phyloP scores from a whole-genome alignment of 2,329 filamentous ascomycete genomes.

The Fusarium sp. region DNA sequence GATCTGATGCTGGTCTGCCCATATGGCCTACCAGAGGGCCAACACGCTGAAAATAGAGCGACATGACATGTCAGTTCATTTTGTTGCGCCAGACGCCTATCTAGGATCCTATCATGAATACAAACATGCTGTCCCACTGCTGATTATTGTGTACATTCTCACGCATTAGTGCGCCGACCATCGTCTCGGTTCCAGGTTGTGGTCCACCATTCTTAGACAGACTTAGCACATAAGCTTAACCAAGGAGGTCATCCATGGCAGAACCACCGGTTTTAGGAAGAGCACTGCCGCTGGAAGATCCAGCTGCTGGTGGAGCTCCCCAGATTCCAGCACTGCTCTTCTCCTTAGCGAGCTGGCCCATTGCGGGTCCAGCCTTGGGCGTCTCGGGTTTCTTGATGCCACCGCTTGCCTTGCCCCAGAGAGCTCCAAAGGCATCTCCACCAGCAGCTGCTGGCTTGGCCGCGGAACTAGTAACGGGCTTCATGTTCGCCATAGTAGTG shows the following conservation, averaged over 20 bases:
- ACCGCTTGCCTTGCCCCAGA: constrained; percentile 82
- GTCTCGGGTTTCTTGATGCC: constrained; percentile 80
- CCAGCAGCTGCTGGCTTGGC: constrained; percentile 69
- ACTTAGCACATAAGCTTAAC: constrained; percentile 48
- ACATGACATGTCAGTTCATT: constrained; percentile 53
- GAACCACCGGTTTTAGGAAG: constrained; percentile 54
- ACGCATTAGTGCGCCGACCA: constrained; percentile 13
- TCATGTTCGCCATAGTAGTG: constrained; percentile 60
- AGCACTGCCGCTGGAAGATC: constrained; percentile 47
- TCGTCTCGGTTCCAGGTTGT: constrained; percentile 36
- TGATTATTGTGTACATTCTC: constrained; percentile 45
- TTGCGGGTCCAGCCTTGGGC: constrained; percentile 75
- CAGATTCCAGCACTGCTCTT: constrained; percentile 96
- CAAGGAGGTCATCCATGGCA: constrained; percentile 64
- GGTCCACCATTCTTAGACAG: constrained; percentile 22
- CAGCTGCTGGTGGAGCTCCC: constrained; percentile 74
- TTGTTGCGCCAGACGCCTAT: constrained; percentile 61
- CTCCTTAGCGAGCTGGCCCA: constrained; percentile 97
- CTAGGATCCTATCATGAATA: constrained; percentile 55
- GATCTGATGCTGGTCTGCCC: constrained; percentile 29
- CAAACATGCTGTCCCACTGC: constrained; percentile 48
- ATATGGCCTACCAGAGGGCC: constrained; percentile 11
- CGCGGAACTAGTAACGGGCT: constrained; percentile 61
- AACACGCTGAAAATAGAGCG: constrained; percentile 38
- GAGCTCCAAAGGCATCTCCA: constrained; percentile 88